Base-by-base conservation (phyloP, 257 asterid genomes). In the Jacaranda mimosifolia region DNA sequence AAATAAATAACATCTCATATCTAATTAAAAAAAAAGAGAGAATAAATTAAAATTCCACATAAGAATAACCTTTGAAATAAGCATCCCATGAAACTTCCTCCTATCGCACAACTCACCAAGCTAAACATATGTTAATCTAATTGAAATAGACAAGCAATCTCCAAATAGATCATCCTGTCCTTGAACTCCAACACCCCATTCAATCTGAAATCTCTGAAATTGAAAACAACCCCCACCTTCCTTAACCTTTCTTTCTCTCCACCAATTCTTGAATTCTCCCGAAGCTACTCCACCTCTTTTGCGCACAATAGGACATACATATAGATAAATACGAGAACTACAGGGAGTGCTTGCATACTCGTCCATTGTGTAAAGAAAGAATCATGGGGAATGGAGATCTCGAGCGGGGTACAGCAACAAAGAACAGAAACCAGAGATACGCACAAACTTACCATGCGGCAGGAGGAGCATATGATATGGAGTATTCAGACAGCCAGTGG, bases 401-500 rank as follows among this genome's bases (percentile, higher is more conserved):
- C 46, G 99, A 95, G 81, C 84, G 87, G 70, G 93, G 89, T 1
- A 63, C 83, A 5, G 74, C 80, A 43, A 35, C 85, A 3, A 91
- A 89, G 80, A 53, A 66, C 76, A 86, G 87, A 73, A 79, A 79
- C 51, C 88, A 82, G 36, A 81, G 73, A 7, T 67, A 86, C 73
- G 62, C 83, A 39, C 83, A 72, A 12, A 43, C 68, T 39, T 63
- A 76, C 68, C 73, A 83, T 36, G 77, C 77, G 6, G 70, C 85
- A 53, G 72, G 88, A 75, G 72, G 76, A 21, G 68, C 79, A 0
- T 87, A 87, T 56, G 89, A 86, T 57, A 73, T 83, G 81, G 98
- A 86, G 26, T 43, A 80, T 68, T 82, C 94, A 10, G 98, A 93
- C 62, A 88, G 85, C 35, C 95, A 88, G 53, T 91, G 99, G 99